These are phyloP conservation scores for Mycocentrospora acerina DNA, from an alignment of 2,329 filamentous ascomycete genomes.

Conservation along the genomic window DNA sequence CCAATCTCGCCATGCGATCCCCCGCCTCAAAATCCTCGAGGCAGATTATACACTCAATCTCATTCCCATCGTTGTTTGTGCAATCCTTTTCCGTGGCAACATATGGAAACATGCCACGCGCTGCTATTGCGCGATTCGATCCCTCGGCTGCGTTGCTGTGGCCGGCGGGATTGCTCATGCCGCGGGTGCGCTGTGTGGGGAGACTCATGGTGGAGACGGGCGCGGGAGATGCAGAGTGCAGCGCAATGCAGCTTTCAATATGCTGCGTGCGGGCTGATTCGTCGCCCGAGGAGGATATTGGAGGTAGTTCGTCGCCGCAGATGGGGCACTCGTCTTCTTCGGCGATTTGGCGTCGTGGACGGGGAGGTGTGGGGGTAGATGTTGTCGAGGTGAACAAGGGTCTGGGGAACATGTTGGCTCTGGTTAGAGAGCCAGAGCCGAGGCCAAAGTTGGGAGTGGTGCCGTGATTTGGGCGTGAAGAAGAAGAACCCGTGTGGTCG, in stretches of 20 bases:
- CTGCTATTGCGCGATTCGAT: slow-evolving; percentile 27
- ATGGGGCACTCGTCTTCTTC: slow-evolving; percentile 82
- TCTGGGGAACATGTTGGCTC: slow-evolving; percentile 19
- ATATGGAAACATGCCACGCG: slow-evolving; percentile 53
- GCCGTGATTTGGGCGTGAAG: slow-evolving; percentile 9
- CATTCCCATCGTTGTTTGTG: slow-evolving; percentile 52
- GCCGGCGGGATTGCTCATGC: slow-evolving; percentile 30
- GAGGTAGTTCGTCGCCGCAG: slow-evolving; percentile 71
- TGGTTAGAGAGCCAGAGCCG: slow-evolving; percentile 12
- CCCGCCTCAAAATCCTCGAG: slow-evolving; percentile 65
- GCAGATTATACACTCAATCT: slow-evolving; percentile 64
- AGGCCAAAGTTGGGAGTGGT: slow-evolving; percentile 6
- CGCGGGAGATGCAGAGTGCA: slow-evolving; percentile 29
- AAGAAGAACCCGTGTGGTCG: slow-evolving; percentile 12
- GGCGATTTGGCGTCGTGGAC: slow-evolving; percentile 34
- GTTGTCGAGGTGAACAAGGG: slow-evolving; percentile 14
- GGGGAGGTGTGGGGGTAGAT: slow-evolving; percentile 13
- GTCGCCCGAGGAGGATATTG: slow-evolving; percentile 43
- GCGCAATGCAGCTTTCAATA: slow-evolving; percentile 45
- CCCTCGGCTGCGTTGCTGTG: slow-evolving; percentile 21
- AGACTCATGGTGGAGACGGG: slow-evolving; percentile 21
- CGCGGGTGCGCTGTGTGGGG: slow-evolving; percentile 32
- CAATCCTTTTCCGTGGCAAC: slow-evolving; percentile 66
- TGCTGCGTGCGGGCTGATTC: slow-evolving; percentile 47
- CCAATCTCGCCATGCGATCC: slow-evolving; percentile 59